A percentile compares a stretch with the other conserved stretches of the same genome.
Conservation (phyloP, 768 basidiomycete species). For the Suillus subalutaceus region DNA sequence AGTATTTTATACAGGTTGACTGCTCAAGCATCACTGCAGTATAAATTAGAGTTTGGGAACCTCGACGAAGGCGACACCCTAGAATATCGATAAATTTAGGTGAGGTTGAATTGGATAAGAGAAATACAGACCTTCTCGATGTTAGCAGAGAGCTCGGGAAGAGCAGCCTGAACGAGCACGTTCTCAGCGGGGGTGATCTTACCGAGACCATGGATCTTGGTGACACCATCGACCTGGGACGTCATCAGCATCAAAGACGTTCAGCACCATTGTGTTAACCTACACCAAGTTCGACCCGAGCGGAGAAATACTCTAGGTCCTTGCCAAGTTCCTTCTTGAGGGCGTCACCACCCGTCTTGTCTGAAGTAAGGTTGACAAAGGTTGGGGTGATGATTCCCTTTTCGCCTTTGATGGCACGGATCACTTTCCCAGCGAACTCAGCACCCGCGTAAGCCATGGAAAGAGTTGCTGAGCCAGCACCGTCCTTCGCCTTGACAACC, state of each 20-base stretch:
- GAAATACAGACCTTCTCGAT: constrained; percentile 64
- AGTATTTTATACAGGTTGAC: neutral
- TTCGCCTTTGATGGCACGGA: constrained; percentile 86
- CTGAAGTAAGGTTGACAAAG: constrained; percentile 80
- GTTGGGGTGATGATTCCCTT: constrained; percentile 84
- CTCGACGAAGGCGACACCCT: constrained; percentile 31
- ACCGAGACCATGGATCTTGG: constrained; percentile 83
- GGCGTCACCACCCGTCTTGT: constrained; percentile 69
- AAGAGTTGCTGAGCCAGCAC: constrained; percentile 89
- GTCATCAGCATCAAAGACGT: neutral
- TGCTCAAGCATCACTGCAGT: neutral
- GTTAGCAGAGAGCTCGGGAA: constrained; percentile 77
- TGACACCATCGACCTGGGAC: constrained; percentile 75
- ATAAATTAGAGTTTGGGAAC: constrained; percentile 29
- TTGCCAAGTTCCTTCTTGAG: constrained; percentile 77
- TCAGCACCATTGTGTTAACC: constrained; percentile 27
- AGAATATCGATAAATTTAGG: neutral
- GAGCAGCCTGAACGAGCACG: constrained; percentile 74
- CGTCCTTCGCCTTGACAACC: constrained; percentile 97
- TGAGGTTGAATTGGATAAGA: neutral
- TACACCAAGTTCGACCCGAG: constrained; percentile 87
- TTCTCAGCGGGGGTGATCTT: constrained; percentile 71
- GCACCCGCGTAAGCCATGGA: constrained; percentile 97
- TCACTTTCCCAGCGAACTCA: constrained; percentile 81
- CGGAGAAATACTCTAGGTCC: constrained; percentile 86